These are phyloP conservation scores for Scutellaria barbata DNA, from an alignment of 257 asterid species.

Conservation along the genomic window DNA sequence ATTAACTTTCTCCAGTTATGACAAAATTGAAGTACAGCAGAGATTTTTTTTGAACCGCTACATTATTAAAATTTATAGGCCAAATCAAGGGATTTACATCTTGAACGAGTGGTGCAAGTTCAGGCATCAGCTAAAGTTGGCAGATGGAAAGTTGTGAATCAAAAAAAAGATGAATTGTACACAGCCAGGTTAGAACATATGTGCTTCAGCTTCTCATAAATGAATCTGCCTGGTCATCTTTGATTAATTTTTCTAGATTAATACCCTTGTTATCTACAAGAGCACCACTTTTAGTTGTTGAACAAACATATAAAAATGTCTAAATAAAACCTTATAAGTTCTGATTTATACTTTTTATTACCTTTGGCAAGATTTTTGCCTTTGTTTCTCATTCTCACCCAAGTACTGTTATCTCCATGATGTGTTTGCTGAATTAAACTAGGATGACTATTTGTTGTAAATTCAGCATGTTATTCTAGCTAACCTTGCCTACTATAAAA, in stretches of 20 bases:
- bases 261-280: not conserved
- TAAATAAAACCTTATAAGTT: not conserved
- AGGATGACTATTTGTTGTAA: not conserved
- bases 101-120: slow-evolving; percentile 49
- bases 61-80: slow-evolving; percentile 41
- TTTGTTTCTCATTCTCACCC: not conserved
- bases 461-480: not conserved
- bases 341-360: not conserved
- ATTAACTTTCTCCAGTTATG: not conserved
- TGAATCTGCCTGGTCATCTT: not conserved
- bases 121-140: slow-evolving; percentile 44
- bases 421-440: not conserved
- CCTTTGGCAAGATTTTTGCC: not conserved
- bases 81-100: slow-evolving; percentile 28
- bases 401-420: not conserved
- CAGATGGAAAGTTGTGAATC: slow-evolving; percentile 52
- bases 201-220: slow-evolving; percentile 10
- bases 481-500: not conserved
- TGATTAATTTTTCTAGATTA: not conserved
- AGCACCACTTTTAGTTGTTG: not conserved
- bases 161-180: slow-evolving; percentile 25
- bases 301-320: not conserved
- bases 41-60: slow-evolving; percentile 28
- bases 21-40: not conserved
- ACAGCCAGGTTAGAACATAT: slow-evolving; percentile 46